phyloP scores from a whole-genome alignment of 805 yeast genomes.

The Wickerhamomyces rabaulensis region DNA sequence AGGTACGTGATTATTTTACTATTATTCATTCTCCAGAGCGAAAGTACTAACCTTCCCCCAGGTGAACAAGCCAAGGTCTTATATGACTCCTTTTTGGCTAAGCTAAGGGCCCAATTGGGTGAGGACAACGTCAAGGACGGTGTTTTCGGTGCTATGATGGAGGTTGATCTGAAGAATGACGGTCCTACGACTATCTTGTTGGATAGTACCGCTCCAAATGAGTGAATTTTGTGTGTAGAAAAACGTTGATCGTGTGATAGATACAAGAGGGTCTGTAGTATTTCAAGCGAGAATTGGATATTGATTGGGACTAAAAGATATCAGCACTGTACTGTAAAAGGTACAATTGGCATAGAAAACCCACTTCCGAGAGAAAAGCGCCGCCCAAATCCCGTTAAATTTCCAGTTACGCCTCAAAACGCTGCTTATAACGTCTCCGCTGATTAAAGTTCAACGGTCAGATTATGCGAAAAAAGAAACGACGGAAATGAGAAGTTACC shows the following conservation, averaged over 20 bases:
- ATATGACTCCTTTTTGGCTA: constrained; percentile 44
- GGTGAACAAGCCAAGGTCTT: constrained; percentile 48
- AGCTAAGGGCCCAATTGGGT: constrained; percentile 49
- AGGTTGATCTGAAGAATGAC: constrained; percentile 79
- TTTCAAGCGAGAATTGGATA: too few species aligned
- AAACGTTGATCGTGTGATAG: background rate
- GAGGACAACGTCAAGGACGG: constrained; percentile 77
- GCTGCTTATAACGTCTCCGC: too few species aligned
- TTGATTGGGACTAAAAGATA: too few species aligned
- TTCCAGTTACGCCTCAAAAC: too few species aligned
- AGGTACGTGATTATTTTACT: constrained; percentile 40
- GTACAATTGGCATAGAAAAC: too few species aligned
- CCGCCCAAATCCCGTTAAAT: too few species aligned
- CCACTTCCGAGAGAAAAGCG: too few species aligned
- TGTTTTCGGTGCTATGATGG: constrained; percentile 96
- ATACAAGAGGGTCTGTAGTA: too few species aligned
- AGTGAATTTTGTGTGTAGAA: constrained; percentile 5
- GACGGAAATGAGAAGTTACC: constrained; percentile 5
- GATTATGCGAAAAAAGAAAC: constrained; percentile 5
- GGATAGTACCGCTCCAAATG: constrained; percentile 45
- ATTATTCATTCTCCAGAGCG: constrained; percentile 41
- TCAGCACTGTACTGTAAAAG: too few species aligned
- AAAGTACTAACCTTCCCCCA: constrained; percentile 5
- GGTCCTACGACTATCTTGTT: constrained; percentile 89
- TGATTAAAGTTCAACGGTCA: background rate